Evolutionary conservation across 1,139 yeast species (phyloP).

Genomic region (Candida frijolesensis): DNA sequence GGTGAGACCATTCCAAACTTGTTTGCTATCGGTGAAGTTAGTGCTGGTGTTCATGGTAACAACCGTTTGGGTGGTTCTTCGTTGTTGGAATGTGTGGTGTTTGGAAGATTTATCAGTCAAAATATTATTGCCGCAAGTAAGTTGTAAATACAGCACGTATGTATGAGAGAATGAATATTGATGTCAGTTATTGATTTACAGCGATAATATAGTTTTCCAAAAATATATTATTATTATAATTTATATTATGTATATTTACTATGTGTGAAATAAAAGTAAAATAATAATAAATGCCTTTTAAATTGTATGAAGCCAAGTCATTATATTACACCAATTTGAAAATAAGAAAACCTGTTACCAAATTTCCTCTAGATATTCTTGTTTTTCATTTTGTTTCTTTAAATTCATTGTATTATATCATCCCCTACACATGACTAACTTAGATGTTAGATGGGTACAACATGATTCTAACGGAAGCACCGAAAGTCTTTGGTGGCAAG

Average conservation of each 20-base stretch:
- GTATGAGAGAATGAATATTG: not conserved
- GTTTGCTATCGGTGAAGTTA: conserved; percentile 42
- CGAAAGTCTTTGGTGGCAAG: conserved; percentile 99
- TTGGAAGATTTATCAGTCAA: conserved; percentile 27
- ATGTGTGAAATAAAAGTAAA: conserved; percentile 7
- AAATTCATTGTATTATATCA: conserved; percentile 4
- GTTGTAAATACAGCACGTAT: not conserved
- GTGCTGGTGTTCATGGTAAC: conserved; percentile 43
- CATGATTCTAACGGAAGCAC: conserved; percentile 99
- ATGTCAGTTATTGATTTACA: too few species aligned
- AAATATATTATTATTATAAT: conserved; percentile 3
- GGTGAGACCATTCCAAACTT: conserved; percentile 24
- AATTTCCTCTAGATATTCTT: not conserved
- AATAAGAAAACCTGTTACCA: not conserved
- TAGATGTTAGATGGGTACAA: conserved; percentile 99
- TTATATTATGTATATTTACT: conserved; percentile 7
- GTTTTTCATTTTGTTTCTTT: not conserved
- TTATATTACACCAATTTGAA: conserved; percentile 12
- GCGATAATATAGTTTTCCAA: not conserved
- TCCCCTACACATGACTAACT: conserved; percentile 22
- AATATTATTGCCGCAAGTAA: conserved; percentile 2
- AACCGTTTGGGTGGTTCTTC: conserved; percentile 43
- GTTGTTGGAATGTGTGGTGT: conserved; percentile 42
- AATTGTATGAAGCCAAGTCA: conserved; percentile 13
- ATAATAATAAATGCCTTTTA: conserved; percentile 11